Evolutionary conservation across 2,329 filamentous ascomycete species (phyloP).

Genomic region (Calonectria ilicicola): DNA sequence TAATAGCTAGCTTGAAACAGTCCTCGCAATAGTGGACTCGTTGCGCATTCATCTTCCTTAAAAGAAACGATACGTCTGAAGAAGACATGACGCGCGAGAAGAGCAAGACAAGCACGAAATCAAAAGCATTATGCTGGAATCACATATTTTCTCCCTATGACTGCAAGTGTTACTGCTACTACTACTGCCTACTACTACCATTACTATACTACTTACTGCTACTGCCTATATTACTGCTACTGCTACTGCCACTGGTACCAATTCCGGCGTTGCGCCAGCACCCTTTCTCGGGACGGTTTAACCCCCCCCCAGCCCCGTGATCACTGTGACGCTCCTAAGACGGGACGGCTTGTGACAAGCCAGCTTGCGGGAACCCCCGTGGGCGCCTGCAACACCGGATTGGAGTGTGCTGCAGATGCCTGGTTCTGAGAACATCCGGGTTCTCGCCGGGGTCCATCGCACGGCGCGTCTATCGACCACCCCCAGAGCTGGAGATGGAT

Average conservation of each 20-base stretch:
- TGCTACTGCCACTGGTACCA: too few relatives aligned
- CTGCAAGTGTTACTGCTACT: slow-evolving; percentile 13
- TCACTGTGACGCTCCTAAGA: slow-evolving; percentile 1
- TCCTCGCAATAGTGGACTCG: slow-evolving; percentile 47
- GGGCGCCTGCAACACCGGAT: slow-evolving; percentile 4
- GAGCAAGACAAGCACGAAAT: slow-evolving; percentile 48
- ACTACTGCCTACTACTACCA: not conserved
- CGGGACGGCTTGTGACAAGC: not conserved
- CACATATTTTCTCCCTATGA: slow-evolving; percentile 24
- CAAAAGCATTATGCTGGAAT: slow-evolving; percentile 46
- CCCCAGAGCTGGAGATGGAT: not conserved
- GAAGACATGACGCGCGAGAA: slow-evolving; percentile 39
- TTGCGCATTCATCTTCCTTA: slow-evolving; percentile 39
- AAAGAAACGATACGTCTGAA: slow-evolving; percentile 40
- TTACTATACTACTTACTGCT: not conserved
- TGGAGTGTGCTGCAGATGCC: not conserved
- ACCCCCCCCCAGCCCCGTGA: not conserved
- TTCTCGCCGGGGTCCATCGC: not conserved
- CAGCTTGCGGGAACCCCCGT: not conserved
- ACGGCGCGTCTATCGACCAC: not conserved
- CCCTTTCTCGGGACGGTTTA: not conserved
- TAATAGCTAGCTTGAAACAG: slow-evolving; percentile 52
- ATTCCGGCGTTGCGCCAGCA: not conserved
- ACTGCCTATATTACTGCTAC: too few relatives aligned
- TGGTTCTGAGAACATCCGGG: not conserved